These are phyloP conservation scores for Paramecium primaurelia DNA, from an alignment of 73 alveolate species.

Conservation along the genomic window DNA sequence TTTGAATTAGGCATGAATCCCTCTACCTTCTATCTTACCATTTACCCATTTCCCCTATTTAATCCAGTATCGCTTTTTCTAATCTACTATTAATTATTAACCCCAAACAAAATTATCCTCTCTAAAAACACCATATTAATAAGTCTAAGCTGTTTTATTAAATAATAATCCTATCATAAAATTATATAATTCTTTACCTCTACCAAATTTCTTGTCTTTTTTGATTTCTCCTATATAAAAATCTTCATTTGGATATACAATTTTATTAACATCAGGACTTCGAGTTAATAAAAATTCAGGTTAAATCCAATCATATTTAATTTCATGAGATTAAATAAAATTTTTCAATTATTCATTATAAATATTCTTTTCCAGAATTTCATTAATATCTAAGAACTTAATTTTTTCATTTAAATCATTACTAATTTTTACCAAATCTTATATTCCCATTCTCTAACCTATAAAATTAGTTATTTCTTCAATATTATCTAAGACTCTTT, in stretches of 20 bases:
- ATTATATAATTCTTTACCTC: neutral
- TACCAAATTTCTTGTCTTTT: neutral
- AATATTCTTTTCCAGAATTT: neutral
- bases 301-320: neutral
- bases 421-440: neutral
- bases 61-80: neutral
- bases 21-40: conserved; percentile 3
- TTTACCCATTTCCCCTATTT: neutral
- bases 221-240: neutral
- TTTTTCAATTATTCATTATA: neutral
- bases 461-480: neutral
- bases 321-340: neutral
- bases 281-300: neutral
- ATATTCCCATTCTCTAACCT: neutral
- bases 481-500: neutral
- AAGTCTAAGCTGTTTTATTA: neutral
- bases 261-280: neutral
- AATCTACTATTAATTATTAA: neutral
- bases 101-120: neutral
- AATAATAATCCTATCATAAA: neutral
- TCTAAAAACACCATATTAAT: neutral
- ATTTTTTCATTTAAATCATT: neutral
- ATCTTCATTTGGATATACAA: conserved; percentile 7
- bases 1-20: neutral
- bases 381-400: neutral